A percentile compares a stretch with the other conserved stretches of the same genome.
These are phyloP conservation scores for Iris macrosiphon DNA, from an alignment of 106 monocot genomes.

Conservation along the genomic window DNA sequence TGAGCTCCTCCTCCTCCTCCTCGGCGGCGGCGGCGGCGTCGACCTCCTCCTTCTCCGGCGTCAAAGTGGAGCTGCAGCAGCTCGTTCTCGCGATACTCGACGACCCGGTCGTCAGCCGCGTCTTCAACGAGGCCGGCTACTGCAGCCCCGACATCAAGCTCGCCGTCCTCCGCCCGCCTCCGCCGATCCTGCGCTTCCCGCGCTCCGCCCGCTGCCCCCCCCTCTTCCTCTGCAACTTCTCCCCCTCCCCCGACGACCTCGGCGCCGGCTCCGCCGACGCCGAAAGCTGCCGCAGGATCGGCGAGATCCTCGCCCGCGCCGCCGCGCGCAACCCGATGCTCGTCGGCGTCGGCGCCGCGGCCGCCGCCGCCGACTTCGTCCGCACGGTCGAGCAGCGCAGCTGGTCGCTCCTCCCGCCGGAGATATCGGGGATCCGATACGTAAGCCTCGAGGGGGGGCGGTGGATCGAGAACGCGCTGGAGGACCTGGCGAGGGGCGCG, in stretches of 20 bases:
- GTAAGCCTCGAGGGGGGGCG: slow-evolving; percentile 20
- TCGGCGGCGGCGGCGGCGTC: slow-evolving; percentile 4
- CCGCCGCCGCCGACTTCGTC: slow-evolving; percentile 44
- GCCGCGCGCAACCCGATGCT: slow-evolving; percentile 44
- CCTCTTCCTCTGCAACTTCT: slow-evolving; percentile 38
- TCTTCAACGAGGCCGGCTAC: slow-evolving; percentile 67
- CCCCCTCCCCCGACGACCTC: slow-evolving; percentile 22
- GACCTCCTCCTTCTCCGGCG: slow-evolving; percentile 26
- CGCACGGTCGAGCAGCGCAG: slow-evolving; percentile 16
- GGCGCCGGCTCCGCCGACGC: slow-evolving; percentile 14
- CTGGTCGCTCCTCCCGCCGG: slow-evolving; percentile 20
- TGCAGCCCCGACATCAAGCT: slow-evolving; percentile 56
- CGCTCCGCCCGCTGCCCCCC: slow-evolving; percentile 43
- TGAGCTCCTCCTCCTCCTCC: slow-evolving; percentile 3
- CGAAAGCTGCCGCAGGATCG: slow-evolving; percentile 48
- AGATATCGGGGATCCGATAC: slow-evolving; percentile 17
- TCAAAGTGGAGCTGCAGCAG: slow-evolving; percentile 75
- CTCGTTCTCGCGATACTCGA: slow-evolving; percentile 60
- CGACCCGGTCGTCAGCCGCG: slow-evolving; percentile 61
- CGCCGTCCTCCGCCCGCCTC: slow-evolving; percentile 55
- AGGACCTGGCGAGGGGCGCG: slow-evolving; percentile 10
- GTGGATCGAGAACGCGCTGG: slow-evolving; percentile 2
- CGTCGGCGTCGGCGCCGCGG: slow-evolving; percentile 51
- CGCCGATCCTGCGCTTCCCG: slow-evolving; percentile 44
- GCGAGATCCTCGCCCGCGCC: slow-evolving; percentile 28